Base-by-base conservation (phyloP, 345 rosid genomes). In the Heritiera fomes region DNA sequence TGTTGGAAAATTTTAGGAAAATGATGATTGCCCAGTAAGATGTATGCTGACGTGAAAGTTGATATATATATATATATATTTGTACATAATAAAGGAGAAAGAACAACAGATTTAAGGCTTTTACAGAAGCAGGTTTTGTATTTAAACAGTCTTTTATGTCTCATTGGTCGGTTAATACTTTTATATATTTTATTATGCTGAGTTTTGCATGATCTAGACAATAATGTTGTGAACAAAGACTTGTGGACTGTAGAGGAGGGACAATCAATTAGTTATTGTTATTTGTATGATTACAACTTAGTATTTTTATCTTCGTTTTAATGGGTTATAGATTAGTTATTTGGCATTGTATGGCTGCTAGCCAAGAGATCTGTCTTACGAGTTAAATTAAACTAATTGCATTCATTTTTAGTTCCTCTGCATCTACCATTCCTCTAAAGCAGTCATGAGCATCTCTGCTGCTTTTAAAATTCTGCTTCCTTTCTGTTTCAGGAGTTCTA, bases 401-500 rank as follows among this genome's bases (percentile, higher is more conserved):
- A 13, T 47, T 49, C 40, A 23, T 20, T 69, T 46, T 69, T 38
- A 11, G 17, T 46, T 45, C 41, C n/a, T 70, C 41, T 70, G 74
- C 20, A 3, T 20, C 23, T n/a, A 40, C 20, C 28, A 0, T 0
- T 23, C 28, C n/a, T 13, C 52, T 23, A 60, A 40, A 75, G 64
- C 38, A 40, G 49, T 23, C 59, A 59, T 40, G 7, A 20, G 68
- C n/a, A 43, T 59, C 20, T 70, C 41, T 23, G 40, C 41, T 28
- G 7, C 49, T 47, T 58, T 70, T 70, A 70, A 58, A 28, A 13
- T 47, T 46, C 58, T 70, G 13, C 20, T 13, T 23, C 58, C 74
- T 14, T 47, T 46, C 73, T 47, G 55, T 69, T 69, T 69, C 38
- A 46, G 73, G 58, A 47, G 18, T 47, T 70, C 28, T 28, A 23